These are phyloP conservation scores for Aspergillus transmontanensis DNA, from an alignment of 2,329 filamentous ascomycete species.

Conservation along the genomic window DNA sequence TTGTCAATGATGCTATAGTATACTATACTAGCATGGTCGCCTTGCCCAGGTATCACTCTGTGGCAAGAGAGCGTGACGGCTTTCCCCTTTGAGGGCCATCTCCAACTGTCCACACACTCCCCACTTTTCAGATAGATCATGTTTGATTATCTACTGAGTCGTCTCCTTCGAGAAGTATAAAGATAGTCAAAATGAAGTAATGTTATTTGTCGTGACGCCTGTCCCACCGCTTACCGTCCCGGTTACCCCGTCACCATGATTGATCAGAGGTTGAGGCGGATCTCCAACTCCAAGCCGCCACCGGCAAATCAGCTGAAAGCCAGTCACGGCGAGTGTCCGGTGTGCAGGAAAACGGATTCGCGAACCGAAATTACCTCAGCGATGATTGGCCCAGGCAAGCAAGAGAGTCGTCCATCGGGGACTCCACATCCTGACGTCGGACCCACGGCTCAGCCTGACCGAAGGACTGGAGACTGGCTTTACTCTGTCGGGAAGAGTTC, in stretches of 20 bases:
- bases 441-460: conserved; percentile 1
- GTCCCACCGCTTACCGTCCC: background rate
- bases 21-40: too few relatives aligned
- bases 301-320: background rate
- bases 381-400: background rate
- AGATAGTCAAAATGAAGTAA: background rate
- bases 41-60: background rate
- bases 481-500: conserved; percentile 22
- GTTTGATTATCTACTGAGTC: background rate
- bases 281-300: background rate
- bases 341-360: background rate
- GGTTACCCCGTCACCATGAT: background rate
- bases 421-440: conserved; percentile 1
- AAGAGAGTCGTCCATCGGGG: background rate
- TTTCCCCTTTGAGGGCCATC: background rate
- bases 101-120: background rate
- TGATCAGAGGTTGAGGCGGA: background rate
- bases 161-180: background rate
- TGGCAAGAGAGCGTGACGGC: background rate
- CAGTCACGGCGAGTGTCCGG: background rate
- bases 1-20: background rate
- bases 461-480: background rate
- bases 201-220: background rate
- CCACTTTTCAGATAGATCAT: background rate
- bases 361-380: background rate